Percentiles rank a stretch among this genome's conserved stretches.
Conservation (phyloP, 805 yeast species). For the Tetrapisispora iriomotensis region DNA sequence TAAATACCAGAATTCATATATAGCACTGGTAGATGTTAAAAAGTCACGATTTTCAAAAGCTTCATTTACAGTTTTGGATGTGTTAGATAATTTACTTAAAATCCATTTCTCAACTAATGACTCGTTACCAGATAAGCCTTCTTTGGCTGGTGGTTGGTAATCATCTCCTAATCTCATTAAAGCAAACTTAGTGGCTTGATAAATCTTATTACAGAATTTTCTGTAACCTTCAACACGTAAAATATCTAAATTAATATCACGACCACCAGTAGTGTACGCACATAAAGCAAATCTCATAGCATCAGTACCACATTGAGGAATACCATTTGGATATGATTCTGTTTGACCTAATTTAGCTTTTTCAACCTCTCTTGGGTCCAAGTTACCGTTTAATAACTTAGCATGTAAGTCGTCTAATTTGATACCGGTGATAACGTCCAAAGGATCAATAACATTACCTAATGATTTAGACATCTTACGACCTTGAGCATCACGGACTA, state of each 20-base stretch:
- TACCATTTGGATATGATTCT: constrained; percentile 88
- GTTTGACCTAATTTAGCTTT: constrained; percentile 84
- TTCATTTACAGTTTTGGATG: constrained; percentile 54
- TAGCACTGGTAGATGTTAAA: constrained; percentile 73
- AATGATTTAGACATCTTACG: constrained; percentile 97
- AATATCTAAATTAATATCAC: constrained; percentile 94
- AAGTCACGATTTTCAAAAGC: constrained; percentile 80
- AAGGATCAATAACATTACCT: constrained; percentile 94
- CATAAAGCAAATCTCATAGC: constrained; percentile 96
- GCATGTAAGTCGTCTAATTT: constrained; percentile 69
- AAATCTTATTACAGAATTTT: constrained; percentile 98
- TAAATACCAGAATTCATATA: constrained; percentile 92
- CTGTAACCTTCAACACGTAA: constrained; percentile 97
- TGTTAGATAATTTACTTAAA: constrained; percentile 67
- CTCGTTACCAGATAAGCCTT: constrained; percentile 63
- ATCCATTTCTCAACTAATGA: constrained; percentile 96
- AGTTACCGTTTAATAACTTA: constrained; percentile 69
- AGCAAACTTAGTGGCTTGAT: constrained; percentile 97
- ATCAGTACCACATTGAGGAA: constrained; percentile 99
- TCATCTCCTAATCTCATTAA: constrained; percentile 85
- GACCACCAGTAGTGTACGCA: constrained; percentile 97
- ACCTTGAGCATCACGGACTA: constrained; percentile 98
- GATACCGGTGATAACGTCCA: constrained; percentile 87
- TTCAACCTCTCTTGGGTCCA: constrained; percentile 79
- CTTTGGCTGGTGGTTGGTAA: constrained; percentile 66